Percentiles rank a stretch among this genome's conserved stretches.
phyloP scores from a whole-genome alignment of 768 basidiomycete genomes.

The Trametes coccinea region DNA sequence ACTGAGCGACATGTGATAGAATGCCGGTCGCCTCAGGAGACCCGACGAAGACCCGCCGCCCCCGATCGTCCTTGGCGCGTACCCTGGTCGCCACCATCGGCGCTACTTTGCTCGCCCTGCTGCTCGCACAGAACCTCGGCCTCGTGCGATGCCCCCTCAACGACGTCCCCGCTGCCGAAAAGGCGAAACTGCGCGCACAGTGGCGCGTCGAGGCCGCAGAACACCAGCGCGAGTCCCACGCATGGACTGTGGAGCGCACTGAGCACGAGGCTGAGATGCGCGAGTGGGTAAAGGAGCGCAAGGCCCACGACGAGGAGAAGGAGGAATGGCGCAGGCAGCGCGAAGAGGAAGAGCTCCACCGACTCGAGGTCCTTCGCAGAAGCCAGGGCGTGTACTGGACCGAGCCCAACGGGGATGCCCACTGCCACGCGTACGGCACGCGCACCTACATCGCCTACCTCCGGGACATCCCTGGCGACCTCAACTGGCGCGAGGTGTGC shows the following conservation, averaged over 20 bases:
- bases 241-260: not conserved
- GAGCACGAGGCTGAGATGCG: not conserved
- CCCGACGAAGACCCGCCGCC: constrained; percentile 9
- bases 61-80: not conserved
- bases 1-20: not conserved
- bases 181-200: not conserved
- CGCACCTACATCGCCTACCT: constrained; percentile 24
- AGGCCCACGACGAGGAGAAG: too few relatives aligned
- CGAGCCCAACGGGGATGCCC: constrained; percentile 4
- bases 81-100: not conserved
- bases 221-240: not conserved
- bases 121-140: constrained; percentile 14
- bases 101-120: not conserved
- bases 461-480: constrained; percentile 5
- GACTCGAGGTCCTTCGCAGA: constrained; percentile 7
- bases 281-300: not conserved
- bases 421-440: constrained; percentile 21
- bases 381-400: constrained; percentile 21
- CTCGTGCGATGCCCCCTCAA: constrained; percentile 7
- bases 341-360: too few relatives aligned
- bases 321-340: too few relatives aligned
- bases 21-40: not conserved
- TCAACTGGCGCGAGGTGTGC: constrained; percentile 23
- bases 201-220: constrained; percentile 1
- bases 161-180: constrained; percentile 11